Evolutionary conservation across 2,329 filamentous ascomycete genomes (phyloP).

Genomic region (Chaetomiaceae sp.): DNA sequence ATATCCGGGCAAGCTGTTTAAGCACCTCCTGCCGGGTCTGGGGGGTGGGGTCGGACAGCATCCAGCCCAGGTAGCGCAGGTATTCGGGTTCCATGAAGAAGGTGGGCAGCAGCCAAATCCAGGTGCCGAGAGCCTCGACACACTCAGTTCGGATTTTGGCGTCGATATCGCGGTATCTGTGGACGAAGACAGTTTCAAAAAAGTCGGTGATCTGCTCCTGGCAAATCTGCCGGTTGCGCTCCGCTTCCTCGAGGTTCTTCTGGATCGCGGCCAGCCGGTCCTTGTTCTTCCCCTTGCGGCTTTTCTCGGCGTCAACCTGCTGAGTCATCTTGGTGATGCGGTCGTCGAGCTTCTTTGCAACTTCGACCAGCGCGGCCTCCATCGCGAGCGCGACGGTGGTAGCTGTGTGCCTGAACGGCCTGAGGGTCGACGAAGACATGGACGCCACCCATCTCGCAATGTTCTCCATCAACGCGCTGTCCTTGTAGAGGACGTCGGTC

Average conservation of each 20-base stretch:
- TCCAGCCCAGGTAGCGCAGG: slow-evolving; percentile 91
- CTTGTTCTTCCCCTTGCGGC: slow-evolving; percentile 66
- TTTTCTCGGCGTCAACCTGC: slow-evolving; percentile 72
- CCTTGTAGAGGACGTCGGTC: slow-evolving; percentile 74
- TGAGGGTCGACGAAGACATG: slow-evolving; percentile 81
- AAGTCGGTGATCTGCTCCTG: slow-evolving; percentile 74
- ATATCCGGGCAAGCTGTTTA: slow-evolving; percentile 74
- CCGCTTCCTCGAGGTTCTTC: slow-evolving; percentile 64
- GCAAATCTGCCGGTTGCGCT: slow-evolving; percentile 63
- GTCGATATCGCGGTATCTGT: slow-evolving; percentile 93
- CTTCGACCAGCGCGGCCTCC: slow-evolving; percentile 63
- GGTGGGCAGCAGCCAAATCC: slow-evolving; percentile 81
- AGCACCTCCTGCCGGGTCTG: slow-evolving; percentile 80
- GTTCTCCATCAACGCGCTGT: slow-evolving; percentile 77
- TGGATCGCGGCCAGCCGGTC: slow-evolving; percentile 70
- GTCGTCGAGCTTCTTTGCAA: slow-evolving; percentile 42
- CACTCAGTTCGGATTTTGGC: slow-evolving; percentile 85
- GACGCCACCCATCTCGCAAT: slow-evolving; percentile 84
- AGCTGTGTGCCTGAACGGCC: slow-evolving; percentile 90
- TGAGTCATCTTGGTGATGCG: slow-evolving; percentile 72
- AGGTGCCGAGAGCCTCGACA: slow-evolving; percentile 77
- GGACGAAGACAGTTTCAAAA: slow-evolving; percentile 89
- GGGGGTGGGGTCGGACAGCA: slow-evolving; percentile 75
- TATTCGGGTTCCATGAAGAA: slow-evolving; percentile 89
- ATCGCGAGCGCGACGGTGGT: slow-evolving; percentile 80